phyloP scores from a whole-genome alignment of 176 grass and related monocot genomes.

The Zea luxurians region DNA sequence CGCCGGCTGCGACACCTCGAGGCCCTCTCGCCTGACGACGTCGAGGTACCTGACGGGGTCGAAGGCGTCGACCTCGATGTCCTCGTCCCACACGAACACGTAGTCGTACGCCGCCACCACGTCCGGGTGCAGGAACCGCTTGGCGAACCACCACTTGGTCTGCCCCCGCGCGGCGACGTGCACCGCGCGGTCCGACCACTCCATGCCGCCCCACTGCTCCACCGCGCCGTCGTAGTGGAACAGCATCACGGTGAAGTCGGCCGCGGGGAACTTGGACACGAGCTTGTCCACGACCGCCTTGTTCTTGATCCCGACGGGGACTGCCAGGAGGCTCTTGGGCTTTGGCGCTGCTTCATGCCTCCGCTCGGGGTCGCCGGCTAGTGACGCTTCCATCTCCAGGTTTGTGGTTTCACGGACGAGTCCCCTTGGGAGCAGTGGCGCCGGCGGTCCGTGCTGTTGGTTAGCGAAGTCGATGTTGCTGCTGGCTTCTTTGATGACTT shows the following conservation, averaged over 20 bases:
- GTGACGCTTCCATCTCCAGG: slow-evolving; percentile 27
- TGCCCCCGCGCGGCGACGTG: not conserved
- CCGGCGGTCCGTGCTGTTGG: not conserved
- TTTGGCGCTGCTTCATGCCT: not conserved
- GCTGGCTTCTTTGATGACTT: not conserved
- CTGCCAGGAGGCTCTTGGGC: slow-evolving; percentile 1
- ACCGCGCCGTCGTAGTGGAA: slow-evolving; percentile 37
- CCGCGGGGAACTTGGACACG: not conserved
- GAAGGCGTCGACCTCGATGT: slow-evolving; percentile 31
- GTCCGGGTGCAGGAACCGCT: slow-evolving; percentile 47
- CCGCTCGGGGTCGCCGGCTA: not conserved
- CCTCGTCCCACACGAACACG: slow-evolving; percentile 45
- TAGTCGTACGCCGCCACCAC: slow-evolving; percentile 35
- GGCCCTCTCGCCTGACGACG: not conserved
- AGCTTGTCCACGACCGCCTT: not conserved
- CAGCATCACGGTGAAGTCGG: slow-evolving; percentile 21
- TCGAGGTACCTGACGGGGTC: slow-evolving; percentile 2
- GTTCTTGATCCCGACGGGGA: slow-evolving; percentile 13
- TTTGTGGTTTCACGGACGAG: not conserved
- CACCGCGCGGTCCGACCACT: not conserved
- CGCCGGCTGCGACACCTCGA: slow-evolving; percentile 24
- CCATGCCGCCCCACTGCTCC: not conserved
- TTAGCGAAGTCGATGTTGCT: not conserved
- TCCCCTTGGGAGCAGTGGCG: not conserved
- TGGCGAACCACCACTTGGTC: slow-evolving; percentile 47